Evolutionary conservation across 202 grass and related monocot species (phyloP).

Genomic region (Zoysia matrella): DNA sequence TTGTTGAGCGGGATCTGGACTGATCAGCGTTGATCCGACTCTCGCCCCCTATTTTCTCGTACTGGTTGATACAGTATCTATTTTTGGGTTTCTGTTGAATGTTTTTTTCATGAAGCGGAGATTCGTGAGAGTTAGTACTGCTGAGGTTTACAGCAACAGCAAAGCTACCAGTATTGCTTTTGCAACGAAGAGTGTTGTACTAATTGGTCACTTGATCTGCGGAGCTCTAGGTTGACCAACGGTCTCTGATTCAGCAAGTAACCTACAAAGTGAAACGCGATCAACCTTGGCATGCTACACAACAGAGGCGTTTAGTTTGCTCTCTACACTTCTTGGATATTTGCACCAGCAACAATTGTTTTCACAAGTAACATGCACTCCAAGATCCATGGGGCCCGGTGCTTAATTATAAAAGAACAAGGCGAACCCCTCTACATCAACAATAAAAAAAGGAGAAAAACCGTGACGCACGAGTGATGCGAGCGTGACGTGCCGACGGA

Average conservation of each 20-base stretch:
- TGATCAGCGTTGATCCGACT: not conserved
- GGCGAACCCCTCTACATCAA: not conserved
- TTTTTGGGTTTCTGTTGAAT: not conserved
- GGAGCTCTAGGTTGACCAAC: conserved; percentile 2
- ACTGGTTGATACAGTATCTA: not conserved
- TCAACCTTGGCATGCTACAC: conserved; percentile 26
- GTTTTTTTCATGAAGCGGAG: not conserved
- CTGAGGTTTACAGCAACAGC: not conserved
- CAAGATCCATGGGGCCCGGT: not conserved
- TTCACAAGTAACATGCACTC: conserved; percentile 35
- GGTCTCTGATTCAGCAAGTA: not conserved
- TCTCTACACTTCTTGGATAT: conserved; percentile 1
- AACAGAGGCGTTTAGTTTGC: not conserved
- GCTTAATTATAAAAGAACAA: not conserved
- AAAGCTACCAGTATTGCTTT: not conserved
- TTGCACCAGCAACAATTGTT: conserved; percentile 12
- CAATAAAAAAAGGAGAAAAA: too few relatives aligned
- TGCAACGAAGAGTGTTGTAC: not conserved
- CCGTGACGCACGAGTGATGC: conserved; percentile 35
- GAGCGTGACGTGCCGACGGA: not conserved
- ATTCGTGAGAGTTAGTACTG: not conserved
- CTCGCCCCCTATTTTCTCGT: not conserved
- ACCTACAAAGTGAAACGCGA: not conserved
- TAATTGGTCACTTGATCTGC: not conserved
- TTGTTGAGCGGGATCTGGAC: not conserved